phyloP scores from a whole-genome alignment of 257 asterid species.

The Asclepias syriaca region DNA sequence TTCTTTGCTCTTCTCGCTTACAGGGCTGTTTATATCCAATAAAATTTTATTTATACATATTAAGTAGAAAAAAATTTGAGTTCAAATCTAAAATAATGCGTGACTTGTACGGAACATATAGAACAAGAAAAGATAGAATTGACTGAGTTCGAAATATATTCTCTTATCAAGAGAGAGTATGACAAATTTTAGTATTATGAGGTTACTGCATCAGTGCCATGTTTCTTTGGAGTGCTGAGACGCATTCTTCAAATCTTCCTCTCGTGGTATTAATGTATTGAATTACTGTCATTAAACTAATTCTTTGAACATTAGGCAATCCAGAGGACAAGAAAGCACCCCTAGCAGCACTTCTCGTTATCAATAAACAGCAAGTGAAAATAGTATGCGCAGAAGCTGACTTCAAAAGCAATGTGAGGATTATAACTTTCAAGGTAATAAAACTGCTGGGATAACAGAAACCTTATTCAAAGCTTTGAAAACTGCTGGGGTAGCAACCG shows the following conservation, averaged over 20 bases:
- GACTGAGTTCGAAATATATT: too few relatives aligned
- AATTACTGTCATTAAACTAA: background rate
- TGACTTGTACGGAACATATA: too few relatives aligned
- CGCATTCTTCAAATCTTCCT: background rate
- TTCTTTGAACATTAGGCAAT: background rate
- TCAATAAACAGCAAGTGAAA: background rate
- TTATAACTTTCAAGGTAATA: background rate
- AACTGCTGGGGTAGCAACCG: conserved; percentile 38
- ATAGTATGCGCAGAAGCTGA: background rate
- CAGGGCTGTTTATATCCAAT: too few relatives aligned
- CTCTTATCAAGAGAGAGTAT: too few relatives aligned
- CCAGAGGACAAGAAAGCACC: background rate
- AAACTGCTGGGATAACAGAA: background rate
- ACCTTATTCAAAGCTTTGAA: conserved; percentile 35
- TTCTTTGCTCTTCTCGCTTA: background rate
- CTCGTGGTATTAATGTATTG: background rate
- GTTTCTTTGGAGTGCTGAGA: background rate
- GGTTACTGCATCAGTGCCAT: background rate
- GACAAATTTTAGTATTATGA: too few relatives aligned
- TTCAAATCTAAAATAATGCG: too few relatives aligned
- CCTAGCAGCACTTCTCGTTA: background rate
- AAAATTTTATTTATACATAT: too few relatives aligned
- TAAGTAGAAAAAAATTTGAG: too few relatives aligned
- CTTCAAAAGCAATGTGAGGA: background rate
- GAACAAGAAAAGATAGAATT: too few relatives aligned